A percentile compares a stretch with the other conserved stretches of the same genome.
Conservation (phyloP, 2,329 filamentous ascomycete genomes). For the Ophioceras dolichostomum region DNA sequence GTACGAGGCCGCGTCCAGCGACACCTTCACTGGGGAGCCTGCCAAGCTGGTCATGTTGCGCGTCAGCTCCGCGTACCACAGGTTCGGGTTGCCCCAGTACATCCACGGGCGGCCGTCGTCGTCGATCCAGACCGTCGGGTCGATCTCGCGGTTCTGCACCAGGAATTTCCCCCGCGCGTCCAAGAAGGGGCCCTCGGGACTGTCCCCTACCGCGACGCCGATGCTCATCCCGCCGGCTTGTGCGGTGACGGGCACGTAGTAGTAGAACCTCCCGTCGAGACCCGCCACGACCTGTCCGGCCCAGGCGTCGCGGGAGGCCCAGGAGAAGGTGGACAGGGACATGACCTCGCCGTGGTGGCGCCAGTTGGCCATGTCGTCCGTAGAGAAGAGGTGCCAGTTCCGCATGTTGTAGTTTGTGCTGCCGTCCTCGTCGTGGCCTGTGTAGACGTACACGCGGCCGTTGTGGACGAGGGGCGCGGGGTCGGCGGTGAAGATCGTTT, state of each 20-base stretch:
- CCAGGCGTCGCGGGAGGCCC: conserved; percentile 22
- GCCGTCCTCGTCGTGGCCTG: conserved; percentile 17
- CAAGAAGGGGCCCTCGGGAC: conserved; percentile 20
- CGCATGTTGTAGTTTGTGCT: conserved; percentile 15
- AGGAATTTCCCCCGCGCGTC: conserved; percentile 21
- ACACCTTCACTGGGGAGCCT: conserved; percentile 11
- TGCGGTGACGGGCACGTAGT: conserved; percentile 14
- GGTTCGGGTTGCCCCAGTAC: conserved; percentile 25
- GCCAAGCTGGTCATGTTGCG: conserved; percentile 24
- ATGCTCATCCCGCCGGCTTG: conserved; percentile 14
- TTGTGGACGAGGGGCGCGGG: conserved; percentile 17
- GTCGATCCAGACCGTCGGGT: conserved; percentile 24
- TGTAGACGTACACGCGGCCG: conserved; percentile 16
- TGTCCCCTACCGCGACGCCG: conserved; percentile 20
- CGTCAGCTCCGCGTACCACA: conserved; percentile 25
- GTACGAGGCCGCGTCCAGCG: conserved; percentile 6
- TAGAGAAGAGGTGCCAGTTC: conserved; percentile 20
- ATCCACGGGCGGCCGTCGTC: conserved; percentile 29
- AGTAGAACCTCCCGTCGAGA: conserved; percentile 21
- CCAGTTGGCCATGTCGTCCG: conserved; percentile 22
- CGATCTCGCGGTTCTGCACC: conserved; percentile 20
- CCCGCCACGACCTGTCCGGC: conserved; percentile 17
- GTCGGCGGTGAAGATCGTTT: conserved; percentile 8
- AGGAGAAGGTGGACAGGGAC: conserved; percentile 16
- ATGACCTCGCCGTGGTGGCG: conserved; percentile 14